A percentile compares a stretch with the other conserved stretches of the same genome.
phyloP scores from a whole-genome alignment of 2,329 filamentous ascomycete genomes.

The Diplodia intermedia region DNA sequence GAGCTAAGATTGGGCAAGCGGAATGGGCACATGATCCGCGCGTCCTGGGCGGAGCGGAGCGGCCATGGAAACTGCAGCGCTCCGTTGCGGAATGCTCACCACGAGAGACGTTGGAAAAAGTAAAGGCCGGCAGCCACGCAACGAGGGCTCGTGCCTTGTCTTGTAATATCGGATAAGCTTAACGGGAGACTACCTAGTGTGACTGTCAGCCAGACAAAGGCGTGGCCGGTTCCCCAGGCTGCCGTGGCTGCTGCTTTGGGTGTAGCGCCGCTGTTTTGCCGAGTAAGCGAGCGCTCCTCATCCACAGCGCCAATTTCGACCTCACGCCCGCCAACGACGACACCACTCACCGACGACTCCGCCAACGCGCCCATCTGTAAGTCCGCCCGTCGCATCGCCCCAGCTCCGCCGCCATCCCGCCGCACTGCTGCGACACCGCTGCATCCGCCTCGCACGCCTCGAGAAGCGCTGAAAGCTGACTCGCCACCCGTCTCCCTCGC shows the following conservation, averaged over 20 bases:
- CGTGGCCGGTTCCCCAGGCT: constrained; percentile 11
- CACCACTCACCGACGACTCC: constrained; percentile 45
- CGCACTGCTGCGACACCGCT: constrained; percentile 6
- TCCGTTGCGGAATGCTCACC: neutral
- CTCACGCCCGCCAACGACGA: constrained; percentile 40
- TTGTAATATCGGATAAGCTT: neutral
- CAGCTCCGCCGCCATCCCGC: neutral
- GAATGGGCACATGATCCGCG: constrained; percentile 12
- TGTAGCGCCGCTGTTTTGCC: constrained; percentile 30
- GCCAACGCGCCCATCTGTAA: constrained; percentile 44
- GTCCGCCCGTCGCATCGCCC: constrained; percentile 37
- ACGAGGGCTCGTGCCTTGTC: neutral
- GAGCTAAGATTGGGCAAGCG: constrained; percentile 27
- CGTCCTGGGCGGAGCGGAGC: neutral
- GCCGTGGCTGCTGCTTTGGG: constrained; percentile 11
- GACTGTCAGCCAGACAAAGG: neutral
- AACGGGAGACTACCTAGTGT: neutral
- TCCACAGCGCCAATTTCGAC: constrained; percentile 41
- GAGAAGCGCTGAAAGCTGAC: constrained; percentile 7
- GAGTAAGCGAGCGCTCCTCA: constrained; percentile 30
- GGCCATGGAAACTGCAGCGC: neutral
- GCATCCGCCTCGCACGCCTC: neutral
- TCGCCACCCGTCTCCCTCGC: constrained; percentile 40
- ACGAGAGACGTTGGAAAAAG: neutral
- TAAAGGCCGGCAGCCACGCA: neutral